phyloP scores from a whole-genome alignment of 2,329 filamentous ascomycete species.

The Lasiodiplodia sp. region DNA sequence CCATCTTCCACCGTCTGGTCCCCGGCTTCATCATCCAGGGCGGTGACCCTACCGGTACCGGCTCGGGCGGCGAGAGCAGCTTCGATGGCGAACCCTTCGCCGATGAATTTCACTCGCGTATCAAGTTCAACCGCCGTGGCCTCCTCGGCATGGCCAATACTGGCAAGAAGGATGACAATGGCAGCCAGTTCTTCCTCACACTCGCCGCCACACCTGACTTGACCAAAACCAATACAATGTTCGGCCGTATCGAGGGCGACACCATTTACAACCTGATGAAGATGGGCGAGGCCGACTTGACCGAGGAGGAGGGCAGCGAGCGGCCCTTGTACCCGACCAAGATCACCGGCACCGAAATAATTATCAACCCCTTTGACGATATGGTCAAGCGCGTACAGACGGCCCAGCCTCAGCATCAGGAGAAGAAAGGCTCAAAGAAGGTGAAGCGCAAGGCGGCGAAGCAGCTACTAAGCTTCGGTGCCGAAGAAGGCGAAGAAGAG shows the following conservation, averaged over 20 bases:
- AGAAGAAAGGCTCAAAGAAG: conserved; percentile 56
- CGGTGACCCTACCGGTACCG: conserved; percentile 91
- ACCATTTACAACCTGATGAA: conserved; percentile 96
- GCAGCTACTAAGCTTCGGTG: conserved; percentile 77
- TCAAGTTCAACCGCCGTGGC: conserved; percentile 92
- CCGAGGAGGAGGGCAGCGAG: conserved; percentile 77
- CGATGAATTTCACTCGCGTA: conserved; percentile 89
- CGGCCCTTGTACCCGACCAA: conserved; percentile 85
- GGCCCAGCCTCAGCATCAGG: conserved; percentile 58
- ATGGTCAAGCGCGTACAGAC: conserved; percentile 74
- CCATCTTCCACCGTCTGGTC: conserved; percentile 91
- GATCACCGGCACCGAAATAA: conserved; percentile 75
- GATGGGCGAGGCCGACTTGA: conserved; percentile 87
- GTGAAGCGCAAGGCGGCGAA: conserved; percentile 77
- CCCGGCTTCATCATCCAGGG: conserved; percentile 94
- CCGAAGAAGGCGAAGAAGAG: conserved; percentile 66
- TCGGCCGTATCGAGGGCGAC: conserved; percentile 89
- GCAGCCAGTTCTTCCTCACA: conserved; percentile 97
- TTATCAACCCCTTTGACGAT: conserved; percentile 83
- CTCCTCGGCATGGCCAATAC: conserved; percentile 97
- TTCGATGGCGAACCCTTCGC: conserved; percentile 83
- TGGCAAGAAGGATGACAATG: conserved; percentile 78
- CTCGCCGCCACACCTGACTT: conserved; percentile 83
- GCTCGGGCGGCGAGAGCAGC: conserved; percentile 89
- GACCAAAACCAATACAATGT: conserved; percentile 89